These are phyloP conservation scores for Metarhizium brunneum DNA, from an alignment of 2,329 filamentous ascomycete species.

Conservation along the genomic window DNA sequence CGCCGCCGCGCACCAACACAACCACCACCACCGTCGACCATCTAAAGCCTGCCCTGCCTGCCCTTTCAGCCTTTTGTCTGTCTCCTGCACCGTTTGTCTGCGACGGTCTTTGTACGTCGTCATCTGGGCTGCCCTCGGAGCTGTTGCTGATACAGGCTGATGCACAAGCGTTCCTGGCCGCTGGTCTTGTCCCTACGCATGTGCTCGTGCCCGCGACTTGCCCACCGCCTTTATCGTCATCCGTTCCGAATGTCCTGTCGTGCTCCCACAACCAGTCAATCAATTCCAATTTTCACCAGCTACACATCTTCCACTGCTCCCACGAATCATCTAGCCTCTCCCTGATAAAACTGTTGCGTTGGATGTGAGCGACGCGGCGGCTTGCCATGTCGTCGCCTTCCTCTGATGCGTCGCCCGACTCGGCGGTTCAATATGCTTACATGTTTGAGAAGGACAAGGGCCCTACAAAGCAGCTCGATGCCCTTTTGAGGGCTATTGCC, in stretches of 20 bases:
- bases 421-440: slow-evolving; percentile 46
- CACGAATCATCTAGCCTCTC: neutral
- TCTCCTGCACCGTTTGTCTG: neutral
- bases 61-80: neutral
- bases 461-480: slow-evolving; percentile 56
- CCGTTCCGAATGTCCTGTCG: neutral
- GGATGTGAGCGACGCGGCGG: slow-evolving; percentile 4
- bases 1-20: neutral
- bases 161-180: neutral
- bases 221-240: neutral
- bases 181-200: neutral
- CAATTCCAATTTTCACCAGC: neutral
- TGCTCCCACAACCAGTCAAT: slow-evolving; percentile 2
- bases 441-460: slow-evolving; percentile 61
- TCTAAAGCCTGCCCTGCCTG: neutral
- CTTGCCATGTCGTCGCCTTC: slow-evolving; percentile 13
- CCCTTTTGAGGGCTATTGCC: slow-evolving; percentile 59
- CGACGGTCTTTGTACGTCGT: neutral
- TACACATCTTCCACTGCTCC: neutral
- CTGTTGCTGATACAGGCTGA: neutral
- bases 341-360: slow-evolving; percentile 1
- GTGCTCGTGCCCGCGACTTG: neutral
- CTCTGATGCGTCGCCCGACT: slow-evolving; percentile 15
- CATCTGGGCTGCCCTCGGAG: neutral
- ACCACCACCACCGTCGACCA: neutral